A percentile compares a stretch with the other conserved stretches of the same genome.
Evolutionary conservation across 2,329 filamentous ascomycete species (phyloP).

Genomic region (Cytospora paraplurivora): DNA sequence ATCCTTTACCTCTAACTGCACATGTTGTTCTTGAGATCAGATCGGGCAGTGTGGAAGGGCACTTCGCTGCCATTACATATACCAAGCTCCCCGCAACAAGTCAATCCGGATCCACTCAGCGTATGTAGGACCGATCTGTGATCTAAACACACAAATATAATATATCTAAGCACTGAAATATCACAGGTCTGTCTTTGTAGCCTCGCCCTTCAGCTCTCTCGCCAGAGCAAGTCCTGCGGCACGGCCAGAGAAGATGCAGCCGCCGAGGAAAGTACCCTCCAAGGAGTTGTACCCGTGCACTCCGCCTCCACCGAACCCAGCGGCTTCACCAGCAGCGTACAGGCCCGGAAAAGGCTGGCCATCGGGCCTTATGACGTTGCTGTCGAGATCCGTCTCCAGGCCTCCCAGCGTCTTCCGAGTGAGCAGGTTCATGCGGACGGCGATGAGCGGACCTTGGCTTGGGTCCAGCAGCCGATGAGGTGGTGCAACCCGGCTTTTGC

Average conservation of each 20-base stretch:
- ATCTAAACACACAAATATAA: neutral
- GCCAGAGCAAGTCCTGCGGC: slow-evolving; percentile 58
- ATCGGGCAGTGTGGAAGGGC: no score
- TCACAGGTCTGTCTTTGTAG: slow-evolving; percentile 21
- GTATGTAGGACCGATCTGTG: neutral
- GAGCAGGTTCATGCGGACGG: slow-evolving; percentile 61
- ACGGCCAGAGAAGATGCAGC: slow-evolving; percentile 64
- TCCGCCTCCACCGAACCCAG: slow-evolving; percentile 63
- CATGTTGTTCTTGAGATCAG: no score
- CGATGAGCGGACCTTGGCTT: slow-evolving; percentile 60
- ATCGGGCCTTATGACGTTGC: slow-evolving; percentile 54
- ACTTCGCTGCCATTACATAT: neutral
- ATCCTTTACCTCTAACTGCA: no score
- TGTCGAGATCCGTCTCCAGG: slow-evolving; percentile 60
- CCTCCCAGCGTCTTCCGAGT: slow-evolving; percentile 64
- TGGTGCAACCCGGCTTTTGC: slow-evolving; percentile 51
- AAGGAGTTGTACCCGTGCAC: slow-evolving; percentile 64
- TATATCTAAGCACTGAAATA: neutral
- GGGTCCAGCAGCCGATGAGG: slow-evolving; percentile 58
- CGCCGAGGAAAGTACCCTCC: slow-evolving; percentile 64
- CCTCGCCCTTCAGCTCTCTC: slow-evolving; percentile 42
- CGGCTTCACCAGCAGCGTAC: slow-evolving; percentile 62
- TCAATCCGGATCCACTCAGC: neutral
- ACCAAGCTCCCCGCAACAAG: neutral
- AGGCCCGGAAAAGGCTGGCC: slow-evolving; percentile 55